phyloP scores from a whole-genome alignment of 331 rosid genomes.

The Malus hybrid region DNA sequence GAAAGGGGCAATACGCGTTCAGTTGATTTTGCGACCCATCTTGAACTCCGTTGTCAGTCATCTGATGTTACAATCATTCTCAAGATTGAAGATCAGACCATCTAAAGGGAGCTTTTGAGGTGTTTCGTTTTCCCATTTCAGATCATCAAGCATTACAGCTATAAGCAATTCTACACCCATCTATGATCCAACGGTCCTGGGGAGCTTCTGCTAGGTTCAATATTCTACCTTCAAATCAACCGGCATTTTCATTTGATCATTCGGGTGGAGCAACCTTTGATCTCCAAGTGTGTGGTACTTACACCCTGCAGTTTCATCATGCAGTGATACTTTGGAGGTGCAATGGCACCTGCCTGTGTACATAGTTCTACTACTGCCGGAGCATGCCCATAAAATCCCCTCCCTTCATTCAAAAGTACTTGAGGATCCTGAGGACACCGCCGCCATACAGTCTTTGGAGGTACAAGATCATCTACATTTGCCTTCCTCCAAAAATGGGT shows the following conservation, averaged over 20 bases:
- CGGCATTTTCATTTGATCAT: conserved; percentile 9
- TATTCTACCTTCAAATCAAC: conserved; percentile 28
- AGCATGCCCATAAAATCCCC: conserved; percentile 61
- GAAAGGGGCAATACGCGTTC: not conserved
- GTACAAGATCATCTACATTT: conserved; percentile 64
- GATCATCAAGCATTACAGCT: conserved; percentile 24
- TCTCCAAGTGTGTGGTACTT: conserved; percentile 22
- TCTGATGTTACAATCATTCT: conserved; percentile 13
- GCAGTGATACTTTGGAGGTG: conserved; percentile 55
- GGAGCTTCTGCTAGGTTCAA: conserved; percentile 40
- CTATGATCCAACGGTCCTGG: conserved; percentile 36
- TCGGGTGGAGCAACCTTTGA: conserved; percentile 13
- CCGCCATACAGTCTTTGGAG: conserved; percentile 68
- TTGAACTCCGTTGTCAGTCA: conserved; percentile 22
- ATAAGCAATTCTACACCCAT: not conserved
- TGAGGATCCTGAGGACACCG: conserved; percentile 74
- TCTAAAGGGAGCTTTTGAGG: conserved; percentile 39
- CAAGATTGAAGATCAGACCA: conserved; percentile 28
- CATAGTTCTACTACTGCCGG: conserved; percentile 81
- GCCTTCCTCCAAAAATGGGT: conserved; percentile 78
- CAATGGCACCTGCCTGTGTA: conserved; percentile 50
- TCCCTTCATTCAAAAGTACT: conserved; percentile 58
- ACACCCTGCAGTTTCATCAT: conserved; percentile 79
- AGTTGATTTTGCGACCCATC: conserved; percentile 36
- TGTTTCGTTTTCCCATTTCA: conserved; percentile 39